Evolutionary conservation across 805 yeast genomes (phyloP), one percentile per base, ranked within the genome.

Genomic region (Metschnikowia hibisci): DNA sequence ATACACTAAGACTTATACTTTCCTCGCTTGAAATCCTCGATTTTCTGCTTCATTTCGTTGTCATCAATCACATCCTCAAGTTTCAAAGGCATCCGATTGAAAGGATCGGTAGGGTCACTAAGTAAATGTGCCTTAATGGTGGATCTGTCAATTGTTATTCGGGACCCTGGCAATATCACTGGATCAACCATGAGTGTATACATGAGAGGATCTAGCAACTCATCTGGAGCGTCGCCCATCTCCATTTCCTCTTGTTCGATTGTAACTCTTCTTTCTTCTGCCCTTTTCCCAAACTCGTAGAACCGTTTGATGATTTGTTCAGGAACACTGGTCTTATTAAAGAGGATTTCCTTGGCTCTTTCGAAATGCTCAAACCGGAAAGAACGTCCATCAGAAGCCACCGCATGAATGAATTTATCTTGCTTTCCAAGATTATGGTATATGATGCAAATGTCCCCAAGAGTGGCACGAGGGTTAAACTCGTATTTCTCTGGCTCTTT

Each of bases 21-120:
- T 31, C 67, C 63, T 35, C 44, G 53, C 52, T 76, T 81, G 62
- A 81, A 90, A 27, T 71, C 78, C 34, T 66, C 67, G 42, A 82
- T 88, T 57, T 75, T 76, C 34, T 62, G 56, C 57, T 74, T 82
- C 60, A 90, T 70, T 50, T 83, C 95, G 1, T 66, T 70, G 64
- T 90, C 83, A 14, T 93, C 95, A 16, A 76, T 63, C 22, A 90
- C 96, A 53, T 93, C 96, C 51, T 91, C 97, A 31, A 91, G 64
- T 56, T 80, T 87, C 55, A 93, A 71, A 4, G 98, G 98, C 69
- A 81, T 76, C 65, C 99, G 81, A 64, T 91, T 93, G 69, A 93
- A 93, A 14, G 99, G 99, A 69, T 93, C 99, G 0, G 96, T 93
- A 1, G 96, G 80, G 66, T 93, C 98, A 67, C 91, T 87, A 62